Evolutionary conservation across 2,329 filamentous ascomycete genomes (phyloP).

Genomic region (Venturia effusa): DNA sequence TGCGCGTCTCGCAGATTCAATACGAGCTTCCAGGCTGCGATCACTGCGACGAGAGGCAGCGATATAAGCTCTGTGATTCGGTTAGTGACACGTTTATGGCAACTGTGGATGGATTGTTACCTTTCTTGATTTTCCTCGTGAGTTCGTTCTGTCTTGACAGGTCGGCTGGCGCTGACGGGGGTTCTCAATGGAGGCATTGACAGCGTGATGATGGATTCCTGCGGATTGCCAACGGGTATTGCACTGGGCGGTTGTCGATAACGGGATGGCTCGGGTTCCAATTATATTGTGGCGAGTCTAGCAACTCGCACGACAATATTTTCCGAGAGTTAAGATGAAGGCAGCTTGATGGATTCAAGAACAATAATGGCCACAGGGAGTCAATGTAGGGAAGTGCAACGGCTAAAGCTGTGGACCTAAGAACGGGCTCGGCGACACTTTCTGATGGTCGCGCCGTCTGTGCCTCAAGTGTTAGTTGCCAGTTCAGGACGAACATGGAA

Average conservation of each 20-base stretch:
- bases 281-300: conserved; percentile 5
- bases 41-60: conserved; percentile 82
- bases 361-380: background rate
- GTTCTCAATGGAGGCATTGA: conserved; percentile 29
- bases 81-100: background rate
- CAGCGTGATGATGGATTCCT: background rate
- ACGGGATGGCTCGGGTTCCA: background rate
- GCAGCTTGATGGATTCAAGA: background rate
- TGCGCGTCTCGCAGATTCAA: conserved; percentile 77
- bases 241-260: background rate
- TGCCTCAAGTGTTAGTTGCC: background rate
- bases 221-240: background rate
- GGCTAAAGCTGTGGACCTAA: background rate
- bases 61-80: conserved; percentile 62
- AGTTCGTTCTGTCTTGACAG: conserved; percentile 58
- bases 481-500: background rate
- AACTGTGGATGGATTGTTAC: conserved; percentile 24
- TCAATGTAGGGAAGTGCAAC: background rate
- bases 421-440: background rate
- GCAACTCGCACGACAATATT: conserved; percentile 4
- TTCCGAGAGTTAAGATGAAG: background rate
- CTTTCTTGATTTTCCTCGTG: conserved; percentile 74
- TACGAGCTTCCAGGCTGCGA: conserved; percentile 72
- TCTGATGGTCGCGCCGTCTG: background rate
- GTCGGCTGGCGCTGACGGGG: conserved; percentile 23